Percentiles rank a stretch among this genome's conserved stretches.
phyloP scores from a whole-genome alignment of 108 stramenopile genomes.

The Cyclostephanos invisitatus region DNA sequence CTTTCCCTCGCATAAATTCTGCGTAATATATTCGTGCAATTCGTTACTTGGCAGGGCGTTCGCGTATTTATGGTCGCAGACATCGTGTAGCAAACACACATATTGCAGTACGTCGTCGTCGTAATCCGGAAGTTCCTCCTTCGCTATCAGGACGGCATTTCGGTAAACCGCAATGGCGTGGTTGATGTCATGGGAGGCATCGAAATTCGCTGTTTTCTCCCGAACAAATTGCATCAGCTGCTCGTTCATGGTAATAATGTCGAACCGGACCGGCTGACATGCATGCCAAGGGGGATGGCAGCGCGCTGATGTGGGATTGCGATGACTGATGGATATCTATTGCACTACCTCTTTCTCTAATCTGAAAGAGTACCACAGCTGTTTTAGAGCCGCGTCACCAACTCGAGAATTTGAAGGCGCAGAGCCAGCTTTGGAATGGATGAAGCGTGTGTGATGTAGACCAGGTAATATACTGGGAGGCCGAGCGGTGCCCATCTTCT shows the following conservation, averaged over 20 bases:
- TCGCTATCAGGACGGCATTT: neutral
- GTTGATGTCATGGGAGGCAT: neutral
- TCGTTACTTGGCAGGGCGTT: neutral
- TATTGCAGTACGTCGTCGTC: neutral
- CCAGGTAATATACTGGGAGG: no score
- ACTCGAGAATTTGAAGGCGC: no score
- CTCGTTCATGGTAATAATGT: neutral
- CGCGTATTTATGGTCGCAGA: neutral
- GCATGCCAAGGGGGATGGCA: neutral
- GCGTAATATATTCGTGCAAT: neutral
- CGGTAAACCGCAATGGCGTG: neutral
- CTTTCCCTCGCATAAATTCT: neutral
- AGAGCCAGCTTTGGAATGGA: no score
- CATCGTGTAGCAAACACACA: neutral
- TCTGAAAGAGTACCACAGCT: no score
- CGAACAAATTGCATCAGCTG: neutral
- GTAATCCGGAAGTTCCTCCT: neutral
- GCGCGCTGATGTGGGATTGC: no score
- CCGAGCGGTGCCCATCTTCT: no score
- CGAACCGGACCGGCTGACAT: neutral
- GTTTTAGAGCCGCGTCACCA: no score
- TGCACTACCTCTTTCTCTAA: no score
- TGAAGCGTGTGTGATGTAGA: no score
- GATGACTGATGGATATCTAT: no score
- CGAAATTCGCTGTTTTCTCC: neutral